These are phyloP conservation scores for Arxiozyma heterogenica DNA, from an alignment of 1,139 yeast species.

Conservation along the genomic window DNA sequence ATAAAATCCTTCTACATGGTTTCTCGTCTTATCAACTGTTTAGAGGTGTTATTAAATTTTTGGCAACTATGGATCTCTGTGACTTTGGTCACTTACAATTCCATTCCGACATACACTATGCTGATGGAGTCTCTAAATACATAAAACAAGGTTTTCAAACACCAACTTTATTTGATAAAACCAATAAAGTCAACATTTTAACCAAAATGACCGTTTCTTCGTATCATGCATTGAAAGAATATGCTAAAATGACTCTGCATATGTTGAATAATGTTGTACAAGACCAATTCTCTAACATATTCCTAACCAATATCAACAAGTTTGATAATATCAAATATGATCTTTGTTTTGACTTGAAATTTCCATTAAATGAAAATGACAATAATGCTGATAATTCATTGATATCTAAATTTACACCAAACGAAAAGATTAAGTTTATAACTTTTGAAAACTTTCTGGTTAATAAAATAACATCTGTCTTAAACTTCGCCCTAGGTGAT, in stretches of 20 bases:
- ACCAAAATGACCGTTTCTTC: constrained; percentile 75
- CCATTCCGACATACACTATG: constrained; percentile 35
- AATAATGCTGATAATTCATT: constrained; percentile 18
- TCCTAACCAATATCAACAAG: constrained; percentile 51
- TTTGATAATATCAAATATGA: constrained; percentile 58
- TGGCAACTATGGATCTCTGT: constrained; percentile 68
- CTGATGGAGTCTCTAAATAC: constrained; percentile 46
- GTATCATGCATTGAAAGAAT: constrained; percentile 50
- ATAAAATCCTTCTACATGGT: constrained; percentile 70
- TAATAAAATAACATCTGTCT: constrained; percentile 50
- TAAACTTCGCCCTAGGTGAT: constrained; percentile 58
- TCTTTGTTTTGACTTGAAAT: constrained; percentile 44
- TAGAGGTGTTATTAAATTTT: constrained; percentile 72
- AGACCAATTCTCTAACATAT: constrained; percentile 82
- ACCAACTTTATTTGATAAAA: constrained; percentile 71
- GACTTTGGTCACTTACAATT: constrained; percentile 58
- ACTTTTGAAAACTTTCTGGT: constrained; percentile 60
- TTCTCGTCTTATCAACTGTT: constrained; percentile 88
- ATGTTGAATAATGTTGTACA: constrained; percentile 69
- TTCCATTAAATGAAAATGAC: constrained; percentile 23
- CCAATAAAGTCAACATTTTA: constrained; percentile 62
- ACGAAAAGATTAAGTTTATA: constrained; percentile 64
- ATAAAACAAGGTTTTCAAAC: constrained; percentile 52
- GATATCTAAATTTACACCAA: constrained; percentile 45
- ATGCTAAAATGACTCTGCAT: constrained; percentile 59